A percentile compares a stretch with the other conserved stretches of the same genome.
These are phyloP conservation scores for Panellus pusillus DNA, from an alignment of 768 basidiomycete species.

Conservation along the genomic window DNA sequence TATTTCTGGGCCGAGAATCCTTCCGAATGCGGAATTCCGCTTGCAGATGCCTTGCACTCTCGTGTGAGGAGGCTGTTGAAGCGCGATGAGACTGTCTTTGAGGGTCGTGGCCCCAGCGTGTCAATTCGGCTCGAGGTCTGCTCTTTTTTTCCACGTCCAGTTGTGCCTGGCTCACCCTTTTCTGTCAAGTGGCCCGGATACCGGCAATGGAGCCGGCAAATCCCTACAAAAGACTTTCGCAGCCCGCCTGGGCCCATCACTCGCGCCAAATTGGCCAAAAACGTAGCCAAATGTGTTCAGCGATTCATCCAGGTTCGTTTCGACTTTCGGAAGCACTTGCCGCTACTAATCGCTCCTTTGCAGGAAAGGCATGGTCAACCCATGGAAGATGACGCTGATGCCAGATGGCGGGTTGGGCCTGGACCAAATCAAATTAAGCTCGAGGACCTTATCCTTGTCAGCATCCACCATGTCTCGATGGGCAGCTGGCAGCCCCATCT, in stretches of 20 bases:
- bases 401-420: slow-evolving; percentile 61
- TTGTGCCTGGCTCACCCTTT: slow-evolving; percentile 6
- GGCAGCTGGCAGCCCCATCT: slow-evolving; percentile 84
- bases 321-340: slow-evolving; percentile 4
- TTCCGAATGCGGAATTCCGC: slow-evolving; percentile 57
- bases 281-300: slow-evolving; percentile 73
- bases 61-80: slow-evolving; percentile 53
- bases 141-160: background rate
- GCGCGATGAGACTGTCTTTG: slow-evolving; percentile 68
- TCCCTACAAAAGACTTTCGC: slow-evolving; percentile 79
- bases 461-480: slow-evolving; percentile 80
- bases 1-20: slow-evolving; percentile 58
- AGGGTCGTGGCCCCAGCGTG: slow-evolving; percentile 74
- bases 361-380: slow-evolving; percentile 50
- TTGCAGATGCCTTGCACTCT: slow-evolving; percentile 64
- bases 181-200: slow-evolving; percentile 74
- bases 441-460: slow-evolving; percentile 71
- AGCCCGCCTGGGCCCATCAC: slow-evolving; percentile 80
- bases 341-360: background rate
- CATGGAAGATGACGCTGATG: slow-evolving; percentile 68
- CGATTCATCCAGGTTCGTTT: slow-evolving; percentile 61
- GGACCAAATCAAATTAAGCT: slow-evolving; percentile 53
- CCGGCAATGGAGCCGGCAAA: slow-evolving; percentile 74
- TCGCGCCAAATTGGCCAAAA: slow-evolving; percentile 72
- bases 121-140: slow-evolving; percentile 76